These are phyloP conservation scores for Nigrospora sphaerica DNA, from an alignment of 2,329 filamentous ascomycete species.

Conservation along the genomic window DNA sequence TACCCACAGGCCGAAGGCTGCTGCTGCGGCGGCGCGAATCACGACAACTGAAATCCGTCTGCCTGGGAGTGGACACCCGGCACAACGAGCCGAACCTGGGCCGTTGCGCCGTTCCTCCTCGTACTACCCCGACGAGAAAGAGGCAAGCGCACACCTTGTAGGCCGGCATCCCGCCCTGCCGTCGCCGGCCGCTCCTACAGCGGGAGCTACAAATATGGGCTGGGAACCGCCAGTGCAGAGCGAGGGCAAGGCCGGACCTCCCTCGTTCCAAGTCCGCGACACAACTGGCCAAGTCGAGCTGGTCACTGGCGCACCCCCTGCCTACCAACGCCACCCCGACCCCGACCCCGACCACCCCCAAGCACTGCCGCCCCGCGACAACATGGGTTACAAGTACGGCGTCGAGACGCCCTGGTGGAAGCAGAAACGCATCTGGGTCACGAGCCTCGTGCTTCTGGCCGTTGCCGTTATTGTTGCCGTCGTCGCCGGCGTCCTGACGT, in stretches of 20 bases:
- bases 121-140: slow-evolving; percentile 1
- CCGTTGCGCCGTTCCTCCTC: neutral
- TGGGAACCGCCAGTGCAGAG: slow-evolving; percentile 1
- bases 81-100: neutral
- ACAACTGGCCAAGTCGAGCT: slow-evolving; percentile 3
- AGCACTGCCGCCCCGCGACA: slow-evolving; percentile 6
- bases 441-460: slow-evolving; percentile 28
- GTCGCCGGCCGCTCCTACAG: no score
- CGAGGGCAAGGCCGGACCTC: slow-evolving; percentile 1
- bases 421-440: slow-evolving; percentile 43
- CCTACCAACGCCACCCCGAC: neutral
- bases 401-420: slow-evolving; percentile 39
- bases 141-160: neutral
- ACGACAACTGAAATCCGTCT: slow-evolving; percentile 4
- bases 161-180: no score
- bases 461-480: slow-evolving; percentile 40
- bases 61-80: slow-evolving; percentile 1
- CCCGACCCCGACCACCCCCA: no score
- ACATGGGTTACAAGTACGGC: slow-evolving; percentile 12
- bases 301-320: neutral
- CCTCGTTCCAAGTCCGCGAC: slow-evolving; percentile 5
- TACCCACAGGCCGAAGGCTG: neutral
- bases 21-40: neutral
- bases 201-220: slow-evolving; percentile 7
- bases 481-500: slow-evolving; percentile 37